Base-by-base conservation (phyloP, 2,329 filamentous ascomycete genomes). In the Clarireedia paspali region DNA sequence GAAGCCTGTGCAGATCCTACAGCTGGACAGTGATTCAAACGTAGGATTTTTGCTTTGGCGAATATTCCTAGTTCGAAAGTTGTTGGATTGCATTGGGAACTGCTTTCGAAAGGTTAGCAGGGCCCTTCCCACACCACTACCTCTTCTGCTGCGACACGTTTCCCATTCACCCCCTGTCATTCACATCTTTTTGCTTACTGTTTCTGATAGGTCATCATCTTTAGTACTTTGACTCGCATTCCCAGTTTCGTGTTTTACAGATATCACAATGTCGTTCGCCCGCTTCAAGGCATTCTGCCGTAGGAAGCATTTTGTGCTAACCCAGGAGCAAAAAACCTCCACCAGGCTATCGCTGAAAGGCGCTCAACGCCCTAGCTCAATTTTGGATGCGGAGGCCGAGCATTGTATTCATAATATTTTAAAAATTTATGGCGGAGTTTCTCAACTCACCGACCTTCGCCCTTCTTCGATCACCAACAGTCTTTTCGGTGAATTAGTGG, bases 401-500 rank as follows among this genome's bases (percentile, higher is more conserved):
- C n/a, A 39, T 20, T 47, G 49, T 17, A 50, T 57, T 14, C 23
- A 40, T 4, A 47, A 48, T 20, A 53, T 59, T 14, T 14, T 44
- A 4, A 50, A 26, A 6, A 50, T 62, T 6, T 47, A 61, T 36
- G n/a, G 15, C 15, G 15, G 17, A 3, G 42, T 62, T 34, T 53
- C 55, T 17, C 26, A 48, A 44, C 27, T 50, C 24, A 15, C 52
- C 4, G 51, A 60, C 39, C 63, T 75, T 5, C 57, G 60, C 2
- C 73, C 74, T 1, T 63, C 66, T 15, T 51, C 63, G 0, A 53
- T 61, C 23, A 61, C 73, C 47, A 72, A 75, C 51, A 52, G 17
- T 2, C 57, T 72, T 0, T 70, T 76, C 47, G 68, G 66, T 1
- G 63, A 67, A 1, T 64, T 75, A 1, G 73, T 75, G 2, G 56